Base-by-base conservation (phyloP, 345 rosid species). In the Gossypium turneri region DNA sequence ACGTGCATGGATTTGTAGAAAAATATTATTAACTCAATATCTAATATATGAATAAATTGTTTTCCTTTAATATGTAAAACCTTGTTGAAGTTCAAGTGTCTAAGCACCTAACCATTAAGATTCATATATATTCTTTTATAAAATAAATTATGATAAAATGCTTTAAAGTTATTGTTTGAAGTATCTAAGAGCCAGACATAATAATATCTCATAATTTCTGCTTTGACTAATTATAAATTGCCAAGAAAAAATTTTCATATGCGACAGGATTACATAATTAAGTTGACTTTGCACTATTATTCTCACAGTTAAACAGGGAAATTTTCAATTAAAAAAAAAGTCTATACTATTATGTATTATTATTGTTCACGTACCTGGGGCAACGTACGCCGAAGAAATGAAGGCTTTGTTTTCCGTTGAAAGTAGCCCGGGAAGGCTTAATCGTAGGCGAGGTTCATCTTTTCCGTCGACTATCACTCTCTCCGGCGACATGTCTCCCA, bases 401-500 rank as follows among this genome's bases (percentile, higher is more conserved):
- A 79, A 76, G 66, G 76, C n/a, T 82, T 84, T 87, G 72, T 79
- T 12, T 27, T 84, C 85, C 15, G 67, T 56, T 76, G 74, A 73
- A 67, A 70, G 62, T 25, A 64, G 50, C n/a, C 77, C 79, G 1
- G 89, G 89, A 55, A 82, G 81, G 62, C 80, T 80, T 50, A 87
- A 29, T 60, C 79, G 80, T 60, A 94, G 79, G 67, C 73, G 86
- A 48, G 94, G 85, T 76, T 86, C 87, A 53, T 79, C 88, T 29
- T 82, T 83, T 13, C 70, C 76, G 74, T 87, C 94, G 22, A 94
- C 57, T 4, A 90, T 78, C 25, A 90, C 74, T 71, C 75, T 89
- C 68, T 79, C 88, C 74, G 88, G 85, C n/a, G 88, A 90, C 78
- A 94, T 41, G 73, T 82, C 78, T 0, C 94, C 88, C 2, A 79